Base-by-base conservation (phyloP, 2,329 filamentous ascomycete genomes). In the Trichoderma asperellum region DNA sequence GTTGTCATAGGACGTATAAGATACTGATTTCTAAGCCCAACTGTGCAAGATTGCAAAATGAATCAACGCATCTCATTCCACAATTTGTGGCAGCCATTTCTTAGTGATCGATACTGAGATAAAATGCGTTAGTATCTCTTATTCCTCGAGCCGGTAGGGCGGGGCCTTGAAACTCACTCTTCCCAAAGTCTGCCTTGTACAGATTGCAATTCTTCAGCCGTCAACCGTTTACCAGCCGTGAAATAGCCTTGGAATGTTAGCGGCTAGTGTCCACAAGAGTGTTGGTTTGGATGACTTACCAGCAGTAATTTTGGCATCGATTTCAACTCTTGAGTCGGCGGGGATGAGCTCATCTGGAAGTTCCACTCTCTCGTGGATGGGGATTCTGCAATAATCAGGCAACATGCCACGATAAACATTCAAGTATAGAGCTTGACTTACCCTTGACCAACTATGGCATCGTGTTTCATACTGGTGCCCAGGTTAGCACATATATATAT, bases 261-360 rank as follows among this genome's bases (percentile, higher is more conserved):
- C 61, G 27, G 10, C 29, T 29, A 69, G 8, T 29, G 1, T 3
- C 69, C 65, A 37, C 62, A 60, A 47, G 10, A 7, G 5, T n/a
- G 49, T 49, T 40, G 68, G 82, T 11, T 12, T 16, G n/a, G 55
- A 16, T 16, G 5, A 10, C 88, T 81, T 82, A 93, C 92, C 96
- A 71, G 95, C 94, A 75, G 95, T 96, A 78, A 98, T 97, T 84
- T 98, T 98, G 70, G 96, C 96, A 80, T 98, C 96, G 77, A 98
- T 99, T 81, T 99, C 96, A n/a, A 98, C 96, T 73, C 95, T 87
- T 65, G 94, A 97, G 81, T 98, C 96, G 72, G 91, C 92, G 14
- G 96, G 96, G 75, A 98, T 97, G 87, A 96, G 89, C 37, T 96
- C 92, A 73, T 97, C 93, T 4, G 95, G 96, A 72, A 98, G 93